Conservation (phyloP, 2,329 filamentous ascomycete genomes). For the Xylariaceae sp. region DNA sequence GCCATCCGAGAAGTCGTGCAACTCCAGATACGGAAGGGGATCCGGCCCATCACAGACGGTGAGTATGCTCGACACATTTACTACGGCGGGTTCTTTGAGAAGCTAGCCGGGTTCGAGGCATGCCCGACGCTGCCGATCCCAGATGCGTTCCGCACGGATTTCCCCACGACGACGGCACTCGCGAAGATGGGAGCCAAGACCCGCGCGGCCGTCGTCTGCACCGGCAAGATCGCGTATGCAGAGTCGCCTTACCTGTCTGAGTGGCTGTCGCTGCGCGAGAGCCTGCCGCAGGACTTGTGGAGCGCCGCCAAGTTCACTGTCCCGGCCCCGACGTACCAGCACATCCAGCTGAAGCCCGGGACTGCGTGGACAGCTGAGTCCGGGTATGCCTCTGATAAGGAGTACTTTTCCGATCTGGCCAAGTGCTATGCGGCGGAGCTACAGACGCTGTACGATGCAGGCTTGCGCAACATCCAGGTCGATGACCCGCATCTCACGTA, state of each 20-base stretch:
- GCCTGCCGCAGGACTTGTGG: constrained; percentile 60
- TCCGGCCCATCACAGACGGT: constrained; percentile 71
- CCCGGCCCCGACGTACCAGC: constrained; percentile 68
- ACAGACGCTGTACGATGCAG: constrained; percentile 58
- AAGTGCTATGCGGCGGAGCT: constrained; percentile 60
- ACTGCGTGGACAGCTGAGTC: constrained; percentile 54
- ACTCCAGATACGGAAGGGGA: constrained; percentile 67
- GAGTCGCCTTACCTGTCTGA: constrained; percentile 49
- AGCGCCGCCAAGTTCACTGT: constrained; percentile 69
- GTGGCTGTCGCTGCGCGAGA: constrained; percentile 47
- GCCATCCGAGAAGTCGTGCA: constrained; percentile 70
- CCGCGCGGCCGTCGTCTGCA: constrained; percentile 46
- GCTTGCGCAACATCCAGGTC: constrained; percentile 60
- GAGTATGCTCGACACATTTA: constrained; percentile 67
- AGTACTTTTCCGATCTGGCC: constrained; percentile 62
- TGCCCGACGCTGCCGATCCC: constrained; percentile 66
- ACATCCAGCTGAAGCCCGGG: constrained; percentile 64
- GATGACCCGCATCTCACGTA: constrained; percentile 63
- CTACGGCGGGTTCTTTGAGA: constrained; percentile 58
- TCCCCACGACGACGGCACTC: constrained; percentile 47
- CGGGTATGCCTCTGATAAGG: constrained; percentile 56
- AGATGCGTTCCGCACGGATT: constrained; percentile 65
- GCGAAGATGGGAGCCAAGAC: constrained; percentile 42
- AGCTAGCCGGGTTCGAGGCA: constrained; percentile 54
- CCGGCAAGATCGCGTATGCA: constrained; percentile 48